Evolutionary conservation across 2,329 filamentous ascomycete species (phyloP).

Genomic region (Diaporthe longicolla): DNA sequence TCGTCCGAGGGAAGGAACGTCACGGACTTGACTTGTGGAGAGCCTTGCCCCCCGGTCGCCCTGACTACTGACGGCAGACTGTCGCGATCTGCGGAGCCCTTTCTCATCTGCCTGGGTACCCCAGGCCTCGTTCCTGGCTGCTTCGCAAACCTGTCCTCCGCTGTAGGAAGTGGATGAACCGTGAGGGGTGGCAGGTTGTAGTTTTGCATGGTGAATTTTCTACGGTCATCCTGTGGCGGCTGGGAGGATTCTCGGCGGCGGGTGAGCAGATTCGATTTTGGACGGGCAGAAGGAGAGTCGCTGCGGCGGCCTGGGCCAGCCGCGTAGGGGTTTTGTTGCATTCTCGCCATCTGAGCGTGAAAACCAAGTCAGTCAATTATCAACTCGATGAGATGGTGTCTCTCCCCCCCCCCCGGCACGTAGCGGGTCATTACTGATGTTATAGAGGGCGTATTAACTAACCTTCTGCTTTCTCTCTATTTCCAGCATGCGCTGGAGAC

Average conservation of each 20-base stretch:
- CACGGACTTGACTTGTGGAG: conserved; percentile 56
- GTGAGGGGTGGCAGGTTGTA: conserved; percentile 35
- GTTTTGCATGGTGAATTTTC: conserved; percentile 7
- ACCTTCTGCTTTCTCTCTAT: conserved; percentile 72
- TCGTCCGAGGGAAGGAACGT: conserved; percentile 55
- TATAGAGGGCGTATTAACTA: conserved; percentile 45
- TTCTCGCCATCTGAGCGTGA: conserved; percentile 49
- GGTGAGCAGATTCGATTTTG: conserved; percentile 38
- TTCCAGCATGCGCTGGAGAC: conserved; percentile 72
- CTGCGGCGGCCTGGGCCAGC: conserved; percentile 37
- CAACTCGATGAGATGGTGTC: conserved; percentile 31
- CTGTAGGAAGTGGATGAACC: conserved; percentile 22
- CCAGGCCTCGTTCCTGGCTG: conserved; percentile 16
- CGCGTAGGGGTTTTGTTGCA: conserved; percentile 43
- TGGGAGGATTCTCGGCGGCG: conserved; percentile 40
- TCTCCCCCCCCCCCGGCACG: background rate
- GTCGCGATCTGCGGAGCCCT: conserved; percentile 39
- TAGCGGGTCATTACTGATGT: conserved; percentile 21
- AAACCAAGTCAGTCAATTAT: conserved; percentile 37
- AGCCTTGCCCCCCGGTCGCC: conserved; percentile 37
- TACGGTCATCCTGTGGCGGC: conserved; percentile 33
- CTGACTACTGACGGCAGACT: conserved; percentile 38
- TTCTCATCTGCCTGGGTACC: conserved; percentile 45
- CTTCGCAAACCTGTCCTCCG: conserved; percentile 14
- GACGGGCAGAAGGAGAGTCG: conserved; percentile 40